phyloP scores from a whole-genome alignment of 1,139 yeast genomes.

The Taphrina pruni region DNA sequence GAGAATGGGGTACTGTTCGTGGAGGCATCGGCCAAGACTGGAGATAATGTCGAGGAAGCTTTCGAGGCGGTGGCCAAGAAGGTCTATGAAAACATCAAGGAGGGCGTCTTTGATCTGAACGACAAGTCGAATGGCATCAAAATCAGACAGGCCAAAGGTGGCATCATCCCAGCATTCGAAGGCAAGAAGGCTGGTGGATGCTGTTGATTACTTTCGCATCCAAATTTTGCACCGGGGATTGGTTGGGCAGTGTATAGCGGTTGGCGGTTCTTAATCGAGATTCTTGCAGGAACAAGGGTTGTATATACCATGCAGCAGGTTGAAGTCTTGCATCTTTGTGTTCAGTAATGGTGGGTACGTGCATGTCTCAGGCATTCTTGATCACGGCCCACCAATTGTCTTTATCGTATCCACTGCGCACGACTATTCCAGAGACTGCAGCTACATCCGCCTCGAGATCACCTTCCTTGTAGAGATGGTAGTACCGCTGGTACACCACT shows the following conservation, averaged over 20 bases:
- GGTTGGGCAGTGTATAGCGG: background rate
- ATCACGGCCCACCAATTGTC: slow-evolving; percentile 88
- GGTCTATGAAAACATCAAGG: slow-evolving; percentile 51
- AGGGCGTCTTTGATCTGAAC: slow-evolving; percentile 50
- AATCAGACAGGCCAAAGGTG: slow-evolving; percentile 27
- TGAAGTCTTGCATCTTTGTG: background rate
- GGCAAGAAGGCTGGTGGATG: slow-evolving; percentile 17
- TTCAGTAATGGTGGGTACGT: background rate
- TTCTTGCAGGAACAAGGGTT: background rate
- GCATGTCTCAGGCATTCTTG: slow-evolving; percentile 5
- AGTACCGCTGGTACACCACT: slow-evolving; percentile 77
- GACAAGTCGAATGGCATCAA: slow-evolving; percentile 47
- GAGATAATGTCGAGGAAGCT: slow-evolving; percentile 87
- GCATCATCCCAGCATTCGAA: slow-evolving; percentile 37
- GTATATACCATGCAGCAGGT: background rate
- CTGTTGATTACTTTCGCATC: slow-evolving; percentile 1
- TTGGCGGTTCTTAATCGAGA: background rate
- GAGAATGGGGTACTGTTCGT: slow-evolving; percentile 57
- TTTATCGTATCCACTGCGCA: slow-evolving; percentile 81
- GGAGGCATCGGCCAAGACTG: slow-evolving; percentile 90
- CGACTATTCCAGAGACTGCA: slow-evolving; percentile 69
- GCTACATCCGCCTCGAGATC: slow-evolving; percentile 74
- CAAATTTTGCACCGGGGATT: background rate
- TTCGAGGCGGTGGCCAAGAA: slow-evolving; percentile 85
- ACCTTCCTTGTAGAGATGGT: slow-evolving; percentile 82